These are phyloP conservation scores for Stemphylium beticola DNA, from an alignment of 2,329 filamentous ascomycete species.

Conservation along the genomic window DNA sequence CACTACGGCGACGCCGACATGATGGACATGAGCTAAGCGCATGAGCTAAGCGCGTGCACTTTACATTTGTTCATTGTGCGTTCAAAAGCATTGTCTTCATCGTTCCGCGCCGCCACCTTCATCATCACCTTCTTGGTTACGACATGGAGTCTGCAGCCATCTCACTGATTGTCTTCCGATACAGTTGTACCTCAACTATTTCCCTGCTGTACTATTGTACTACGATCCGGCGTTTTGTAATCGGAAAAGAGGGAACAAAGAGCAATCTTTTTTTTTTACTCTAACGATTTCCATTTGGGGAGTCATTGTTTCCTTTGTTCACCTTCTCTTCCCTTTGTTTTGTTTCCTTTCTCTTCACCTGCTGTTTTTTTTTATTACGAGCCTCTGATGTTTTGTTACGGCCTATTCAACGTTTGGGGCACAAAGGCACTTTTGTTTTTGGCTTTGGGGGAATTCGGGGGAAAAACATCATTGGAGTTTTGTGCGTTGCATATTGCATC, in stretches of 20 bases:
- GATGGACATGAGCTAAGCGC: slow-evolving; percentile 59
- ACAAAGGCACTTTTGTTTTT: slow-evolving; percentile 2
- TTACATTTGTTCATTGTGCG: background rate
- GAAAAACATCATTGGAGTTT: slow-evolving; percentile 20
- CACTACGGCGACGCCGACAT: slow-evolving; percentile 58
- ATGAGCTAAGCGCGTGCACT: slow-evolving; percentile 20
- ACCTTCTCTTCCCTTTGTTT: slow-evolving; percentile 8
- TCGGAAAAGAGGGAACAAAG: slow-evolving; percentile 16
- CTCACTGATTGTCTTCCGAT: slow-evolving; percentile 17
- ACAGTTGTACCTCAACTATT: slow-evolving; percentile 9
- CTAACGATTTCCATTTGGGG: slow-evolving; percentile 11
- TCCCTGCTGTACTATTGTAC: slow-evolving; percentile 14
- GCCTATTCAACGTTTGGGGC: slow-evolving; percentile 17
- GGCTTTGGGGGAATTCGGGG: slow-evolving; percentile 7
- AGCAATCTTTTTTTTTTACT: slow-evolving; percentile 15
- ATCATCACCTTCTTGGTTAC: slow-evolving; percentile 10
- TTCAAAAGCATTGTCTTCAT: background rate
- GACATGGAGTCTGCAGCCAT: slow-evolving; percentile 17
- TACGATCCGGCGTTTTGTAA: slow-evolving; percentile 22
- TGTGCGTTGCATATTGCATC: slow-evolving; percentile 36
- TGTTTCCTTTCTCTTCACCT: slow-evolving; percentile 17
- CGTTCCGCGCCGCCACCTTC: background rate
- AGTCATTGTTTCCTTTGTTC: slow-evolving; percentile 2
- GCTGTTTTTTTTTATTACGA: slow-evolving; percentile 8
- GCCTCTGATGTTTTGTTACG: slow-evolving; percentile 17